Base-by-base conservation (phyloP, 176 grass and related monocot genomes). In the Guadua angustifolia region DNA sequence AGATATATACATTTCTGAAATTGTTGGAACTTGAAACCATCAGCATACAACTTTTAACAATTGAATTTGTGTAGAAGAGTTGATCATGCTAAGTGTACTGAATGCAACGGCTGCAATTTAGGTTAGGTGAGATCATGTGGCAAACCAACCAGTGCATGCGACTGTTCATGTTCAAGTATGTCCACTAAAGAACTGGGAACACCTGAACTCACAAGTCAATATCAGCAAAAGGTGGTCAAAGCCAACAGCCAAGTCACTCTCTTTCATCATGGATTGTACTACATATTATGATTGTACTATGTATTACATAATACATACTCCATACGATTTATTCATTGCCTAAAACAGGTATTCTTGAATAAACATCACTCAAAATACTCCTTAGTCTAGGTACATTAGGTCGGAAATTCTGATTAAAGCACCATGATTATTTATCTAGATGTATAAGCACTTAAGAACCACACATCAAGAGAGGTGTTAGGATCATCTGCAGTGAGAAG, bases 141-240 rank as follows among this genome's bases (percentile, higher is more conserved):
- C 69, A 33, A 71, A 46, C 29, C 64, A 52, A 74, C 44, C 18
- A 47, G 71, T 75, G n/a, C n/a, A 74, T 83, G 45, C 21, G 51
- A 64, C 58, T 66, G 26, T 66, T 50, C 61, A 66, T 35, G 61
- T 21, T 65, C 59, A 25, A 46, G 22, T 59, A 82, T 46, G 79
- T 22, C 10, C 24, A 82, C 42, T 46, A 45, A 63, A 10, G 26
- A 63, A 45, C 40, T 62, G 43, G 25, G 36, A 63, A 78, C 58
- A 64, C 40, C 39, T 78, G 71, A 62, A 59, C 8, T 40, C 58
- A 78, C 40, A 78, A 62, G 56, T 46, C 22, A 44, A 78, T 43
- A 78, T 78, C 56, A 45, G 19, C 39, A 11, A 24, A 63, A 49
- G 24, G 38, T 13, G 79, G 22, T 43, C 49, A 81, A 7, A 42